These are phyloP conservation scores for Cystobasidium slooffiae DNA, from an alignment of 1,284 basidiomycete species.

Conservation along the genomic window DNA sequence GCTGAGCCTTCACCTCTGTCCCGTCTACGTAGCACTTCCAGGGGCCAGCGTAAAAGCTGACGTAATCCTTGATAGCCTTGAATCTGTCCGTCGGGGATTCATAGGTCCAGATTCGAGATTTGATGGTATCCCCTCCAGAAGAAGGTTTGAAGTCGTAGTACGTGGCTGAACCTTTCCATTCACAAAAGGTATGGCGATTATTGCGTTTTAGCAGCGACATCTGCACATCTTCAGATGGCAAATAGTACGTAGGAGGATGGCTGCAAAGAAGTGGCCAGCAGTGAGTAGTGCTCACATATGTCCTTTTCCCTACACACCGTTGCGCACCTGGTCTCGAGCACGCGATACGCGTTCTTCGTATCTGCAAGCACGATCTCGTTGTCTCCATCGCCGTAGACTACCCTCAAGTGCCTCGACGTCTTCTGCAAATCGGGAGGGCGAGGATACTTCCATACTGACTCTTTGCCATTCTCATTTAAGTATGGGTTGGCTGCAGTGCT, in stretches of 20 bases:
- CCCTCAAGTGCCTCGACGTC: slow-evolving; percentile 52
- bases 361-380: slow-evolving; percentile 53
- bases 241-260: slow-evolving; percentile 57
- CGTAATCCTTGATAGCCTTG: slow-evolving; percentile 53
- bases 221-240: slow-evolving; percentile 52
- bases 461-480: slow-evolving; percentile 44
- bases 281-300: neutral
- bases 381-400: slow-evolving; percentile 51
- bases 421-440: slow-evolving; percentile 55
- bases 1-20: slow-evolving; percentile 55
- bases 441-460: slow-evolving; percentile 58
- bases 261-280: slow-evolving; percentile 42
- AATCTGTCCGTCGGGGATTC: slow-evolving; percentile 53
- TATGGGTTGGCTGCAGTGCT: slow-evolving; percentile 5
- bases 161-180: slow-evolving; percentile 54
- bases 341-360: slow-evolving; percentile 54
- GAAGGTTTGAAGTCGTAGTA: slow-evolving; percentile 53
- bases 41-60: slow-evolving; percentile 45
- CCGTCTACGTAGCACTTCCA: slow-evolving; percentile 57
- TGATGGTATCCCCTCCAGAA: slow-evolving; percentile 39
- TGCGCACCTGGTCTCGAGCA: slow-evolving; percentile 56
- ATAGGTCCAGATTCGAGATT: slow-evolving; percentile 56
- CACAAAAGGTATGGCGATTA: slow-evolving; percentile 54
- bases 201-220: slow-evolving; percentile 49
- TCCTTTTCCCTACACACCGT: neutral